Conservation (phyloP, 2,329 filamentous ascomycete genomes). For the Neofusicoccum parvum region DNA sequence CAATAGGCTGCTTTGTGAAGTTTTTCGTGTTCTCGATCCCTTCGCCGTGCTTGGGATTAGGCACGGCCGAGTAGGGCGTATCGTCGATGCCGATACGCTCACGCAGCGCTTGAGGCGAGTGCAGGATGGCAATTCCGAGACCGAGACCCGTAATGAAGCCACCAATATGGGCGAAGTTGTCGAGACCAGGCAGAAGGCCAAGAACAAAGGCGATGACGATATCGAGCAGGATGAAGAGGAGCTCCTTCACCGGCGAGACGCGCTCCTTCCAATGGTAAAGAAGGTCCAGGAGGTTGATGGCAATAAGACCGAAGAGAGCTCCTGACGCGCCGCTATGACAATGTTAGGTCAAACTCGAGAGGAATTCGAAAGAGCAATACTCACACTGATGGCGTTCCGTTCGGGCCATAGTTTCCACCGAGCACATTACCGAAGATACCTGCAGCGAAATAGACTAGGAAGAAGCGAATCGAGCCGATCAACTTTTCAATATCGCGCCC, state of each 20-base stretch:
- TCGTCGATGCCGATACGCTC: slow-evolving; percentile 70
- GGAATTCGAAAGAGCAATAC: neutral
- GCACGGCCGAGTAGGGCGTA: slow-evolving; percentile 70
- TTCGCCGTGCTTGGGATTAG: slow-evolving; percentile 41
- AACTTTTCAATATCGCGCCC: slow-evolving; percentile 89
- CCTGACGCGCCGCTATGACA: slow-evolving; percentile 76
- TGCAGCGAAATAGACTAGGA: slow-evolving; percentile 83
- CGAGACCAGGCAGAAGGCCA: slow-evolving; percentile 85
- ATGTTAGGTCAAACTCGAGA: neutral
- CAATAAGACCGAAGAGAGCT: slow-evolving; percentile 87
- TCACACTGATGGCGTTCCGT: slow-evolving; percentile 67
- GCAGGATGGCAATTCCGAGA: slow-evolving; percentile 82
- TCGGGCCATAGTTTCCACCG: slow-evolving; percentile 87
- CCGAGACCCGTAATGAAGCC: slow-evolving; percentile 91
- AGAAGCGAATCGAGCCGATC: slow-evolving; percentile 86
- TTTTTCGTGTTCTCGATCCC: slow-evolving; percentile 49
- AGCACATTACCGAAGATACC: slow-evolving; percentile 97
- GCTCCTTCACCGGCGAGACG: slow-evolving; percentile 73
- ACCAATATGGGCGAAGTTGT: slow-evolving; percentile 97
- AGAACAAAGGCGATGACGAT: slow-evolving; percentile 89
- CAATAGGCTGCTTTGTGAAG: slow-evolving; percentile 56
- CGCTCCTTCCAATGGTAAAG: slow-evolving; percentile 91
- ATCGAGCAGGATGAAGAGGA: slow-evolving; percentile 85
- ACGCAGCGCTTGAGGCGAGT: slow-evolving; percentile 80
- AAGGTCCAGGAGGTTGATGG: slow-evolving; percentile 83